A percentile compares a stretch with the other conserved stretches of the same genome.
phyloP scores from a whole-genome alignment of 164 flowering plant species.

The Pachysandra terminalis region DNA sequence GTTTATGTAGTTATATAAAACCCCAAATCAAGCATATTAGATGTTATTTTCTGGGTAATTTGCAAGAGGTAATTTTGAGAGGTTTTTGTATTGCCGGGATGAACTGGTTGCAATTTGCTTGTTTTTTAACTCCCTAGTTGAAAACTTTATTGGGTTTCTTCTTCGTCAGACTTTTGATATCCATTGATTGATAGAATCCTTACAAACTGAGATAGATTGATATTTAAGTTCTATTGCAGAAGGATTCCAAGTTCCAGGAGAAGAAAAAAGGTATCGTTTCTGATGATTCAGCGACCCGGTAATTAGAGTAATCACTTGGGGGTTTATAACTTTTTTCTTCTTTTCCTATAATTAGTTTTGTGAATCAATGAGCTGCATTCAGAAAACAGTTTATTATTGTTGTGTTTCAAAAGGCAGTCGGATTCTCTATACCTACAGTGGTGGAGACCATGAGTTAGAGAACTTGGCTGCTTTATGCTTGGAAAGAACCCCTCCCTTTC shows the following conservation, averaged over 20 bases:
- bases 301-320: background rate
- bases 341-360: too few relatives aligned
- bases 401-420: conserved; percentile 50
- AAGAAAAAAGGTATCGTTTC: too few relatives aligned
- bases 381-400: conserved; percentile 51
- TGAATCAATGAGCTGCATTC: conserved; percentile 41
- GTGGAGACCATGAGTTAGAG: conserved; percentile 54
- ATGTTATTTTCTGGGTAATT: too few relatives aligned
- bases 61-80: too few relatives aligned
- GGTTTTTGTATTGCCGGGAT: too few relatives aligned
- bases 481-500: conserved; percentile 63
- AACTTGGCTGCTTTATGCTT: conserved; percentile 52
- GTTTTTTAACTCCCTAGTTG: too few relatives aligned
- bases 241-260: background rate
- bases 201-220: too few relatives aligned
- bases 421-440: conserved; percentile 39
- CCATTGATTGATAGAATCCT: background rate
- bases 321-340: background rate
- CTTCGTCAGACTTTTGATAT: conserved; percentile 12
- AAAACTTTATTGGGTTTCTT: conserved; percentile 15
- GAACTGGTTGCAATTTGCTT: too few relatives aligned
- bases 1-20: too few relatives aligned
- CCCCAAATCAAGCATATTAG: too few relatives aligned
- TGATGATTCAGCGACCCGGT: background rate
- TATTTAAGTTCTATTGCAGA: background rate